These are phyloP conservation scores for Diplodia seriata DNA, from an alignment of 2,329 filamentous ascomycete species.

Conservation along the genomic window DNA sequence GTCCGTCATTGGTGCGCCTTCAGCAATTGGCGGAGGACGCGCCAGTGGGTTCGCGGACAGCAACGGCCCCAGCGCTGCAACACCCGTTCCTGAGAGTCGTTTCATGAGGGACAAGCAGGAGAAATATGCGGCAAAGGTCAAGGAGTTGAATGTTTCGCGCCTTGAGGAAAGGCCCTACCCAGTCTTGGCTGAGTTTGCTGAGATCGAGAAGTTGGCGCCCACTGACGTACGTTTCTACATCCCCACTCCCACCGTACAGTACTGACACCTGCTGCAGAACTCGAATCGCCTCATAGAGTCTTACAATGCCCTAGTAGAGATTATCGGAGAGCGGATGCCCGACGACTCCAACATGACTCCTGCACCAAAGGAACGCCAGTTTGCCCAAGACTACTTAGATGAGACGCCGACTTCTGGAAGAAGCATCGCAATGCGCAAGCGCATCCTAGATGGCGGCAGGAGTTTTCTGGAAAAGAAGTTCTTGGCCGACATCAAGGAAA, in stretches of 20 bases:
- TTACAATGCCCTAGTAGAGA: constrained; percentile 79
- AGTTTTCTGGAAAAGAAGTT: constrained; percentile 82
- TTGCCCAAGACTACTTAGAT: constrained; percentile 77
- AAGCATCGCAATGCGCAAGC: constrained; percentile 73
- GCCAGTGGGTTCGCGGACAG: constrained; percentile 72
- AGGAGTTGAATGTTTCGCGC: constrained; percentile 76
- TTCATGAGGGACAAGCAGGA: constrained; percentile 84
- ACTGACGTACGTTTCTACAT: constrained; percentile 62
- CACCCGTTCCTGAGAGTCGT: constrained; percentile 70
- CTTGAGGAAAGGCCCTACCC: constrained; percentile 72
- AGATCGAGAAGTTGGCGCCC: constrained; percentile 73
- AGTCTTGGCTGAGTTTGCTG: constrained; percentile 76
- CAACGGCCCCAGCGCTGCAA: constrained; percentile 60
- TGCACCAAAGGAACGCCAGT: constrained; percentile 77
- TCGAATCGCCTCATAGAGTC: constrained; percentile 79
- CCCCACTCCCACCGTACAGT: background rate
- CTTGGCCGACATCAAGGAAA: constrained; percentile 74
- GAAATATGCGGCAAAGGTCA: constrained; percentile 79
- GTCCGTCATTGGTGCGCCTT: constrained; percentile 85
- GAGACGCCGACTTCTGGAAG: constrained; percentile 70
- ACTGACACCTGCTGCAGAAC: constrained; percentile 56
- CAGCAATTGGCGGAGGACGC: constrained; percentile 62
- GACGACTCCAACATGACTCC: constrained; percentile 38
- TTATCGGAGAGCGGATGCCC: constrained; percentile 65
- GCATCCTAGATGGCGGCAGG: constrained; percentile 80